Percentiles rank a stretch among this genome's conserved stretches.
Conservation (phyloP, 164 flowering plant genomes). For the Dillenia turbinata region DNA sequence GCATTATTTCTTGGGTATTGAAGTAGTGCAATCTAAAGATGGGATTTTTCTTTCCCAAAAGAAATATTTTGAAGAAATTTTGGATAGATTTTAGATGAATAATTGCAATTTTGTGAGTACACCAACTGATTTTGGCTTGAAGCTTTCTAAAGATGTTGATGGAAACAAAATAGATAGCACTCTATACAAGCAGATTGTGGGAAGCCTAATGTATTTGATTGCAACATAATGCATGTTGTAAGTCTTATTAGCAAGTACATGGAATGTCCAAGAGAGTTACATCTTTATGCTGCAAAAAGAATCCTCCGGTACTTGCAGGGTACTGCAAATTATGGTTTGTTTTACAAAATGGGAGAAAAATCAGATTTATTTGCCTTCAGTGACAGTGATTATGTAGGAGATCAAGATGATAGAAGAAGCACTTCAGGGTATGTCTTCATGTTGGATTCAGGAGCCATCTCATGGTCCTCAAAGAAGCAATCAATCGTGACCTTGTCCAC, state of each 20-base stretch:
- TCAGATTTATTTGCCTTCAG: too few relatives aligned
- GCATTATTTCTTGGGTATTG: slow-evolving; percentile 4
- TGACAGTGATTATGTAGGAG: too few relatives aligned
- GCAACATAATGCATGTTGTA: slow-evolving; percentile 6
- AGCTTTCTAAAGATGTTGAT: slow-evolving; percentile 1
- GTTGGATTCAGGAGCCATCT: too few relatives aligned
- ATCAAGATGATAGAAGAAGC: too few relatives aligned
- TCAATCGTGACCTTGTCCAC: too few relatives aligned
- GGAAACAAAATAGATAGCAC: slow-evolving; percentile 1
- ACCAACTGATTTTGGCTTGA: slow-evolving; percentile 3
- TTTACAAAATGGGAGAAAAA: neutral
- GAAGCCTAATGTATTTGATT: too few relatives aligned
- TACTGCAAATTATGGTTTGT: neutral
- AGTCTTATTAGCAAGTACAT: slow-evolving; percentile 1
- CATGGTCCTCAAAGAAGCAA: too few relatives aligned
- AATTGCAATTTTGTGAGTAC: slow-evolving; percentile 1
- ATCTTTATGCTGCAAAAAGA: slow-evolving; percentile 1
- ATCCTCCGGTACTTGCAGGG: neutral
- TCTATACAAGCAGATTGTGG: neutral
- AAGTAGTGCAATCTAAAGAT: slow-evolving; percentile 1
- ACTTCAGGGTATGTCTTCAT: too few relatives aligned
- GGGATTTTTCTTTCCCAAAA: slow-evolving; percentile 4
- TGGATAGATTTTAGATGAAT: slow-evolving; percentile 4
- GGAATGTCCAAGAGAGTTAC: slow-evolving; percentile 1
- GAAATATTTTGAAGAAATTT: slow-evolving; percentile 1